Base-by-base conservation (phyloP, 768 basidiomycete genomes). In the Mycena rebaudengoi region DNA sequence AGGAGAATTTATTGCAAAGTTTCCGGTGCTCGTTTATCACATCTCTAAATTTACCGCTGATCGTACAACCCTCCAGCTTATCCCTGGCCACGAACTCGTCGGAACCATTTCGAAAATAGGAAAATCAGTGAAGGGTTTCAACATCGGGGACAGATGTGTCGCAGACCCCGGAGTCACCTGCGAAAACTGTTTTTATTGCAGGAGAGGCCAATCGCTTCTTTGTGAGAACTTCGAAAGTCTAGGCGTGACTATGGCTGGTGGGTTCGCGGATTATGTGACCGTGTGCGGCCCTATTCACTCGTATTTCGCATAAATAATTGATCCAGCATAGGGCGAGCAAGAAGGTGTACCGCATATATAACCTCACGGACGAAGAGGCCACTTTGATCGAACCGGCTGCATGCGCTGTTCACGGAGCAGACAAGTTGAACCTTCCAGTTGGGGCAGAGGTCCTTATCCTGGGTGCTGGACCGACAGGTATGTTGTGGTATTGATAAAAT, bases 381-480 rank as follows among this genome's bases (percentile, higher is more conserved):
- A 91, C 90, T 4, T 83, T 94, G 11, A 78, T 92, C 33, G 91
- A 93, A 69, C 92, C 91, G 8, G 88, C 91, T 6, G 86, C 91
- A 7, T 94, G 91, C 69, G 92, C 91, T 29, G 83, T 94, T 37
- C 91, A 94, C 76, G 91, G 91, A 10, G 84, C 91, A 65, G 91
- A 94, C 76, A 89, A 89, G 71, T 83, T 94, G 37, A 82, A 80
- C 63, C 85, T 89, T 7, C 83, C 87, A 10, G 88, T 90, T 46
- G 91, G 91, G 11, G 77, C 86, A 23, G 89, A 92, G 33, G 90
- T 87, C n/a, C 84, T 94, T 54, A 80, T 93, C 23, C 79, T 92
- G 33, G 91, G 91, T 43, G 88, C 91, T 18, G 91, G 91, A 18
- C 91, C 91, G 2, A 92, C 92, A 5, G 91, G 78, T 60, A 28